Conservation (phyloP, 345 rosid species). For the Boechera retrofracta region DNA sequence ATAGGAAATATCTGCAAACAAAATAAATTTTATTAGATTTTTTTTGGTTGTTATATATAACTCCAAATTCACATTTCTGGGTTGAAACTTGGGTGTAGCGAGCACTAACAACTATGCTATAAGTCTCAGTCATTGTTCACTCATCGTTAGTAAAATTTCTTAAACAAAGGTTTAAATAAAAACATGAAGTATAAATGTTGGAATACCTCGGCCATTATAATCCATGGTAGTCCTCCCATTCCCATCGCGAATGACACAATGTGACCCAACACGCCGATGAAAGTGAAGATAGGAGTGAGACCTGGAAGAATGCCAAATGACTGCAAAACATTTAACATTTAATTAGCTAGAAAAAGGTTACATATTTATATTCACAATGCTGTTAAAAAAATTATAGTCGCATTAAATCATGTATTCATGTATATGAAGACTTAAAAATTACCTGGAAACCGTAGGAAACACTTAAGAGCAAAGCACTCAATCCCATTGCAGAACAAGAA, state of each 20-base stretch:
- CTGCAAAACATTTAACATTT: slow-evolving; percentile 19
- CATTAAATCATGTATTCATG: neutral
- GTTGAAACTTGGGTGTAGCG: neutral
- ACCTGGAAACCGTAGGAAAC: slow-evolving; percentile 57
- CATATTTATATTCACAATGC: neutral
- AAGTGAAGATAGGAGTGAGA: slow-evolving; percentile 42
- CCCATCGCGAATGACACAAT: slow-evolving; percentile 48
- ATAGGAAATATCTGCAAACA: slow-evolving; percentile 57
- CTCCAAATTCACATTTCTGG: no score
- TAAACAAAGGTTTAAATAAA: neutral
- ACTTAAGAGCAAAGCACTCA: slow-evolving; percentile 47
- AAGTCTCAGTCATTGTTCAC: neutral
- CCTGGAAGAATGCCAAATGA: slow-evolving; percentile 42
- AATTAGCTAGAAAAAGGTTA: slow-evolving; percentile 19
- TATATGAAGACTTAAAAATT: neutral
- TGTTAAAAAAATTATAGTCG: neutral
- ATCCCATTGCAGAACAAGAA: slow-evolving; percentile 51
- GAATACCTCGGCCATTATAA: slow-evolving; percentile 70
- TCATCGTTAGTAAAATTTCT: neutral
- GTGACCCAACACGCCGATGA: slow-evolving; percentile 48
- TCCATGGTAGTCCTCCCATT: slow-evolving; percentile 61
- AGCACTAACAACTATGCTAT: neutral
- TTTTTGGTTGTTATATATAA: no score
- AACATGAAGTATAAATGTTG: neutral
- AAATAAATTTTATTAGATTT: neutral